Conservation (phyloP, 176 grass and related monocot species). For the Guadua angustifolia region DNA sequence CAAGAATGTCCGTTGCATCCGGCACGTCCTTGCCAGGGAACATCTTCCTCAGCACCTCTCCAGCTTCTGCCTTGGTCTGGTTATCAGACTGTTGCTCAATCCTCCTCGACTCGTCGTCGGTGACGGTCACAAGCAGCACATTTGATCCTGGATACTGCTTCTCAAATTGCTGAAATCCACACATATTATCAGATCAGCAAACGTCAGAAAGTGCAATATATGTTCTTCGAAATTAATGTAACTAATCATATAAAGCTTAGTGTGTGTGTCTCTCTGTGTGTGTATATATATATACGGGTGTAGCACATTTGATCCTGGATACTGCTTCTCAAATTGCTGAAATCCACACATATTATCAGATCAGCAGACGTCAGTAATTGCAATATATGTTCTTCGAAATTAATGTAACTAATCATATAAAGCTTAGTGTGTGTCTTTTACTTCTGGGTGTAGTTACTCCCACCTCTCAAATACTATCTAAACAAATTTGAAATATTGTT, state of each 20-base stretch:
- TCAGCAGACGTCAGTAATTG: too few relatives aligned
- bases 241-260: neutral
- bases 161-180: conserved; percentile 41
- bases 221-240: neutral
- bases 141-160: conserved; percentile 54
- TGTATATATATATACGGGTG: too few relatives aligned
- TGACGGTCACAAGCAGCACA: conserved; percentile 62
- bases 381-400: too few relatives aligned
- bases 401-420: too few relatives aligned
- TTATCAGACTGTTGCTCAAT: conserved; percentile 64
- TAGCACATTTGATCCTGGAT: too few relatives aligned
- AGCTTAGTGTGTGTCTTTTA: too few relatives aligned
- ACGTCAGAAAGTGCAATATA: neutral
- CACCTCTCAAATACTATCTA: too few relatives aligned
- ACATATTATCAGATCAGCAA: neutral
- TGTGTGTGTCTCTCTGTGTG: too few relatives aligned
- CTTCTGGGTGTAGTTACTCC: too few relatives aligned
- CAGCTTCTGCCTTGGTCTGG: conserved; percentile 55
- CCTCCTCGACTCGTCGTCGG: conserved; percentile 65
- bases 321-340: too few relatives aligned
- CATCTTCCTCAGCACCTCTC: conserved; percentile 60
- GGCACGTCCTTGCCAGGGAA: conserved; percentile 56
- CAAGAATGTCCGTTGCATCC: conserved; percentile 56
- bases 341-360: too few relatives aligned
- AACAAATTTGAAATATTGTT: too few relatives aligned